A percentile compares a stretch with the other conserved stretches of the same genome.
These are phyloP conservation scores for Pezicula rhizophila DNA, from an alignment of 2,329 filamentous ascomycete genomes.

Conservation along the genomic window DNA sequence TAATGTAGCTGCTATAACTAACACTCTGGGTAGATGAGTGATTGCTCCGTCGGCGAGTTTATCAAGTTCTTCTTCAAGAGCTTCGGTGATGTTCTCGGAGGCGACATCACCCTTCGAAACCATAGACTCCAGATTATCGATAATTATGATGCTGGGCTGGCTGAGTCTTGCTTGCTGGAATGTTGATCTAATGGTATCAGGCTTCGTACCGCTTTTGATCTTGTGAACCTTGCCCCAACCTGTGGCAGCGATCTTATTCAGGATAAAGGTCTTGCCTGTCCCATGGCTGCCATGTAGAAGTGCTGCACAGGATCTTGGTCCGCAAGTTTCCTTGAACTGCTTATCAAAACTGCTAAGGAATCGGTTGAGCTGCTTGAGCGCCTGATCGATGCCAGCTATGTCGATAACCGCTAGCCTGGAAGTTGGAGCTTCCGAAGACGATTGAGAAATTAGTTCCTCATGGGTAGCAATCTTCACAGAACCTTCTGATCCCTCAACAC, in stretches of 20 bases:
- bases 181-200: constrained; percentile 53
- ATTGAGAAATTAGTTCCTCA: constrained; percentile 5
- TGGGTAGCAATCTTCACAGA: constrained; percentile 19
- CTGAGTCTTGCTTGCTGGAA: constrained; percentile 64
- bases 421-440: constrained; percentile 11
- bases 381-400: constrained; percentile 62
- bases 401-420: constrained; percentile 39
- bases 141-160: constrained; percentile 71
- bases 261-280: constrained; percentile 75
- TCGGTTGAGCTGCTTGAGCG: constrained; percentile 60
- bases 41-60: constrained; percentile 34
- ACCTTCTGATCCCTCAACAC: constrained; percentile 10
- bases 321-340: constrained; percentile 21
- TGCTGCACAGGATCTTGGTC: constrained; percentile 30
- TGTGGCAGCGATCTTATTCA: constrained; percentile 60
- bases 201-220: constrained; percentile 50
- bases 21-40: constrained; percentile 43
- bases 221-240: constrained; percentile 66
- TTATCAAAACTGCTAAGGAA: constrained; percentile 53
- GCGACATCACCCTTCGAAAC: constrained; percentile 53
- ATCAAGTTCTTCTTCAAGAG: constrained; percentile 50
- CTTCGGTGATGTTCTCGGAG: constrained; percentile 42
- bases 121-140: constrained; percentile 71
- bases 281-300: constrained; percentile 72
- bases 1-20: constrained; percentile 72